Evolutionary conservation across 176 grass and related monocot genomes (phyloP).

Genomic region (Avena insularis): DNA sequence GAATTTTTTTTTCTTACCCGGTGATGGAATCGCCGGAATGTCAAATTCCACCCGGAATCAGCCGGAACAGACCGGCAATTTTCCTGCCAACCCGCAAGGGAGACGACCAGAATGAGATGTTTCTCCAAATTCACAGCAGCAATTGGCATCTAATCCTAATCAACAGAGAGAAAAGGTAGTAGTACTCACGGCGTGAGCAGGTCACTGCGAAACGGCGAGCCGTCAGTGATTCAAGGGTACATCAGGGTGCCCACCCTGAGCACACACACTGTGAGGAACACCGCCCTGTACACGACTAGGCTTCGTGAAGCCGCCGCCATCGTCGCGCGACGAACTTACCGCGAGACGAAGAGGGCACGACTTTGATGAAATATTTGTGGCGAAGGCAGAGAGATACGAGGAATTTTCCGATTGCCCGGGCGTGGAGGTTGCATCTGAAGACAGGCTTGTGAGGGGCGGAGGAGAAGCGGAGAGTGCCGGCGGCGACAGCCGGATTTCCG

Average conservation of each 20-base stretch:
- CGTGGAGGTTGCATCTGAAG: too few relatives aligned
- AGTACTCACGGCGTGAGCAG: slow-evolving; percentile 70
- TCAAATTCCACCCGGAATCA: too few relatives aligned
- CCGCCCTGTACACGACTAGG: slow-evolving; percentile 48
- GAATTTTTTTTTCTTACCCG: too few relatives aligned
- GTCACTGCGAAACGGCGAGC: slow-evolving; percentile 73
- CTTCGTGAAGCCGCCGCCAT: slow-evolving; percentile 47
- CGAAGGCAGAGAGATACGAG: too few relatives aligned
- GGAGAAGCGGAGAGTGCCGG: background rate
- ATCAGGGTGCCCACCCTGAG: slow-evolving; percentile 71
- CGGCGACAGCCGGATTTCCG: background rate
- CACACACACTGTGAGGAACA: slow-evolving; percentile 65
- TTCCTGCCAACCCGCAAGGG: too few relatives aligned
- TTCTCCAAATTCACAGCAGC: background rate
- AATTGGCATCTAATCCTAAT: background rate
- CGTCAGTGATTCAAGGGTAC: slow-evolving; percentile 72
- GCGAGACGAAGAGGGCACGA: background rate
- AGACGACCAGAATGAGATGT: background rate
- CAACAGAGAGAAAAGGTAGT: background rate
- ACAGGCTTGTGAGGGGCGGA: too few relatives aligned
- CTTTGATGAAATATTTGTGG: too few relatives aligned
- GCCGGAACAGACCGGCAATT: too few relatives aligned
- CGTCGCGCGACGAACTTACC: background rate
- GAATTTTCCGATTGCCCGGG: too few relatives aligned
- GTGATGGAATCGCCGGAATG: too few relatives aligned